Percentiles rank a stretch among this genome's conserved stretches.
These are phyloP conservation scores for Daldinia bambusicola DNA, from an alignment of 495 filamentous ascomycete genomes.

Conservation along the genomic window DNA sequence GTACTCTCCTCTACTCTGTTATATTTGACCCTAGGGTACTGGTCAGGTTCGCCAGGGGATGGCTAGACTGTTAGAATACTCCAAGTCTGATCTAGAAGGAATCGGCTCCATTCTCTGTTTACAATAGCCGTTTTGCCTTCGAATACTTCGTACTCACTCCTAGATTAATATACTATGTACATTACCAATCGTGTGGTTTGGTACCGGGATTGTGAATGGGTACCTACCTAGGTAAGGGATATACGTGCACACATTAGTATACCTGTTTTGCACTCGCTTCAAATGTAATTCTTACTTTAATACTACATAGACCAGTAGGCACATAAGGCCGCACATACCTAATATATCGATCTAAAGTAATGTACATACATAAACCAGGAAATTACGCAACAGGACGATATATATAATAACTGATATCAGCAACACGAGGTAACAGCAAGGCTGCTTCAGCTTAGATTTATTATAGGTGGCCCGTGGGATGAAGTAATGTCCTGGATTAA, in stretches of 20 bases:
- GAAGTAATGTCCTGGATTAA: not conserved
- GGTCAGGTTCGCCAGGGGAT: not conserved
- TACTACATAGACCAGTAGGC: no score
- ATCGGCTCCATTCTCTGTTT: slow-evolving; percentile 17
- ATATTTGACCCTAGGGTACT: slow-evolving; percentile 10
- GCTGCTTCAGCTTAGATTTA: slow-evolving; percentile 9
- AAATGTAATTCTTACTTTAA: no score
- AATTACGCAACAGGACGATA: not conserved
- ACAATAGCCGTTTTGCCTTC: not conserved
- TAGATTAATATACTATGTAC: not conserved
- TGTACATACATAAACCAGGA: no score
- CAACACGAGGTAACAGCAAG: not conserved
- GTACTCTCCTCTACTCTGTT: slow-evolving; percentile 5
- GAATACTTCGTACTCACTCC: no score
- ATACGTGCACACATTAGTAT: no score
- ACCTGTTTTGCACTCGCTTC: no score
- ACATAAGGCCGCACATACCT: no score
- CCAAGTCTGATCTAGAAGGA: slow-evolving; percentile 17
- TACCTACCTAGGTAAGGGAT: no score
- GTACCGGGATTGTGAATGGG: no score
- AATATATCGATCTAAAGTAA: no score
- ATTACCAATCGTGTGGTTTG: not conserved
- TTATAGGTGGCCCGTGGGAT: slow-evolving; percentile 15
- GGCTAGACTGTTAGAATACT: slow-evolving; percentile 13
- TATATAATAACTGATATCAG: not conserved